Evolutionary conservation across 1,284 basidiomycete species (phyloP), one percentile per base, ranked within the genome.

Genomic region (Ganoderma resinaceum): DNA sequence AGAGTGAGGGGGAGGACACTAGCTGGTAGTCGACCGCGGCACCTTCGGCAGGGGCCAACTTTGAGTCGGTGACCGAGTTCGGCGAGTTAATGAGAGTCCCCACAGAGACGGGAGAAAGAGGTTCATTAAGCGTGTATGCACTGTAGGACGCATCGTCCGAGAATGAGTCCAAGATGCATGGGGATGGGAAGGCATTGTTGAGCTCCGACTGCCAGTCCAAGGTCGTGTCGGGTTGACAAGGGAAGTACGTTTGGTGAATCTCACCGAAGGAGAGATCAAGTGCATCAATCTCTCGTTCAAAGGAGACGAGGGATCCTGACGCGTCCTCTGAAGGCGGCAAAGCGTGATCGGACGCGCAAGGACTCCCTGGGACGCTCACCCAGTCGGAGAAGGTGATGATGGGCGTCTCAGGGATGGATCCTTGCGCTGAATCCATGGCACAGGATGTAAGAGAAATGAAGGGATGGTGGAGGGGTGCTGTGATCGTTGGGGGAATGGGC

Each of bases 281-380:
- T 11, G 29, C 12, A 5, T 68, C 61, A 61, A 65, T 43, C 12
- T 68, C 43, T 31, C 20, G 29, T 14, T 66, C 49, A n/a, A 69
- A 66, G 18, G 11, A 31, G 2, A 11, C 9, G 38, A 60, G 7
- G 14, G 58, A 55, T 16, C 29, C 38, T 38, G 29, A 57, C 31
- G 57, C 37, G 29, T 58, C 60, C 7, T 63, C 65, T 20, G 61
- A 49, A 40, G 40, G 35, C 37, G 23, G 55, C 26, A 11, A 3
- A n/a, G 68, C 18, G 23, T 63, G 58, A 38, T 18, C 26, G n/a
- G 38, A 60, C 58, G 43, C 31, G 35, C 9, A 23, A 29, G 55
- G 46, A 55, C 43, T 63, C 57, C 62, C 38, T 46, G 31, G 49
- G 8, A 42, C 7, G 20, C 52, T 55, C 38, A 46, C 63, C 63